Base-by-base conservation (phyloP, 2,329 filamentous ascomycete genomes). In the Venturia carpophila region DNA sequence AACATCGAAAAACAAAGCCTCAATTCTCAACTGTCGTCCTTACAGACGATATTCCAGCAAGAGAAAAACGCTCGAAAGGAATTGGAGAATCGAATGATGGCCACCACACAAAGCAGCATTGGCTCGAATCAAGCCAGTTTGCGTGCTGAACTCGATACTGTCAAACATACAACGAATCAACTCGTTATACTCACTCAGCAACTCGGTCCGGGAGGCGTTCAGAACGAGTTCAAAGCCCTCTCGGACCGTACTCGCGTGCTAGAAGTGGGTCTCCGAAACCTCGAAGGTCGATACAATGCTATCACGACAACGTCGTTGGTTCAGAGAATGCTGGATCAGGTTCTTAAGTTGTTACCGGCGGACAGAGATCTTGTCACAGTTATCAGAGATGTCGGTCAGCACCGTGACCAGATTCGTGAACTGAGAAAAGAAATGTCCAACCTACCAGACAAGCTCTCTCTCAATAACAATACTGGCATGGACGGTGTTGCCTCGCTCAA, bases 301-400 rank as follows among this genome's bases (percentile, higher is more conserved):
- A 58, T 58, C 5, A 58, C 52, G 30, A 58, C 52, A 58, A 58
- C 52, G 6, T 34, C 52, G 34, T 15, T 58, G 15, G 52, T 58
- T 19, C 52, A 58, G 30, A 58, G 2, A 19, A 58, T 58, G 52
- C 27, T 58, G 7, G 27, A 58, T 24, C 52, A 58, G 52, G 15
- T 58, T n/a, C 5, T 34, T 21, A 9, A 37, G 1, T 24, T 58
- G 9, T 19, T 58, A 11, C 52, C 52, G 21, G 27, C 52, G 17
- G 52, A 37, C 3, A 58, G 37, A 37, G 52, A 58, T 24, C 6
- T 58, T 21, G 9, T 58, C 19, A 11, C 52, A 19, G 52, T 37
- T 15, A 58, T 58, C 30, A 58, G 30, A 58, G 15, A 37, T 37
- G 30, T 11, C 37, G 19, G 52, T n/a, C 30, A 37, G 27, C 52